Conservation (phyloP, 2,329 filamentous ascomycete species). For the Pleomassaria siparia region DNA sequence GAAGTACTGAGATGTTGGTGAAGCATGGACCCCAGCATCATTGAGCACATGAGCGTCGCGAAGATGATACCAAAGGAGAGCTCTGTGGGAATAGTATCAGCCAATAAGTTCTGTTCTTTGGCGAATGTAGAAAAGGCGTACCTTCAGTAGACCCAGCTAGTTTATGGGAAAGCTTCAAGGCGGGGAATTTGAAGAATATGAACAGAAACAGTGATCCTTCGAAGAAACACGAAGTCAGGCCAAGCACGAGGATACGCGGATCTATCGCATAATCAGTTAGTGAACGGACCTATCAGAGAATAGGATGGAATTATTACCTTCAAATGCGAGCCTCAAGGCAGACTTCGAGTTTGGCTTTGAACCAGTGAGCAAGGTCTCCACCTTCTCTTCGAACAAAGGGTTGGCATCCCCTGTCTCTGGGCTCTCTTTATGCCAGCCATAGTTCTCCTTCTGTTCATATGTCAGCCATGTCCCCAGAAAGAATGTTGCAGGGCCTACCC, state of each 20-base stretch:
- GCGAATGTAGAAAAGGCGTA: constrained; percentile 10
- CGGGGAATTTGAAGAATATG: constrained; percentile 64
- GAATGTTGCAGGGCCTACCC: constrained; percentile 44
- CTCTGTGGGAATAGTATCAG: constrained; percentile 19
- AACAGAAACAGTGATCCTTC: constrained; percentile 65
- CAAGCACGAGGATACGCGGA: constrained; percentile 54
- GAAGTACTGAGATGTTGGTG: constrained; percentile 45
- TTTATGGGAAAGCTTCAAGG: constrained; percentile 46
- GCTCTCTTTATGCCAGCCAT: constrained; percentile 35
- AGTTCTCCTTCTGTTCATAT: constrained; percentile 52
- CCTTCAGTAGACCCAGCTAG: constrained; percentile 21
- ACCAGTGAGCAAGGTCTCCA: constrained; percentile 1
- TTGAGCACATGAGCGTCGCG: constrained; percentile 60
- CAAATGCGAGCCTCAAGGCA: background rate
- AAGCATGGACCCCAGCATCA: constrained; percentile 60
- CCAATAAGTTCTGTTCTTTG: background rate
- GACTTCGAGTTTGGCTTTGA: background rate
- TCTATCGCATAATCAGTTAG: constrained; percentile 30
- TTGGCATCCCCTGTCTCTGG: background rate
- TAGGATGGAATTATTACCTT: background rate
- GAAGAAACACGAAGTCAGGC: constrained; percentile 58
- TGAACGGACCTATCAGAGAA: background rate
- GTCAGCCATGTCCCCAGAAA: background rate
- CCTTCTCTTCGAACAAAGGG: background rate
- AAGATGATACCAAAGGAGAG: constrained; percentile 57